Evolutionary conservation across 805 yeast species (phyloP).

Genomic region (Maudiozyma serrabonitensis): DNA sequence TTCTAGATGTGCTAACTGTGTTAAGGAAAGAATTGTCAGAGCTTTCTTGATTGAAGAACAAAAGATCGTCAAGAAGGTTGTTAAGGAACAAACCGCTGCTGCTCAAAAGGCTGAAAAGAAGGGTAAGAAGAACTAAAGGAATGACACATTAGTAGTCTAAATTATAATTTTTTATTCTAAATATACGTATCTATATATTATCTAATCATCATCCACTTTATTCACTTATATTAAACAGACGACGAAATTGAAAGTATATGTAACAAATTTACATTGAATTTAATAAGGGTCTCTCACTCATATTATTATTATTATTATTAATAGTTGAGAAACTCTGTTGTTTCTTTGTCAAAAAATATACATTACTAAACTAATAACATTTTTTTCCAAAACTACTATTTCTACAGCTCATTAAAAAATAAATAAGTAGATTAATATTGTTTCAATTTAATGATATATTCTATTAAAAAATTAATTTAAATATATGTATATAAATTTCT

Average conservation of each 20-base stretch:
- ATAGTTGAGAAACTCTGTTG: too few relatives aligned
- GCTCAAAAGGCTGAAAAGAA: conserved; percentile 52
- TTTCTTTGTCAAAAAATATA: too few relatives aligned
- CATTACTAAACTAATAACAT: too few relatives aligned
- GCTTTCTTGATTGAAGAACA: conserved; percentile 99
- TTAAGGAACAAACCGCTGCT: conserved; percentile 90
- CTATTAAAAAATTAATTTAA: too few relatives aligned
- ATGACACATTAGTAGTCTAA: neutral
- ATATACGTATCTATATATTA: neutral
- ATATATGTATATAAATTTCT: too few relatives aligned
- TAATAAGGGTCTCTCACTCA: neutral
- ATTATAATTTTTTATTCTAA: conserved; percentile 1
- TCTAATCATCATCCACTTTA: neutral
- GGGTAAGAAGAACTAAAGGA: conserved; percentile 20
- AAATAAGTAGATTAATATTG: too few relatives aligned
- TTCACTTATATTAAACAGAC: neutral
- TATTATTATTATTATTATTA: neutral
- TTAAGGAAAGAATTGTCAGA: conserved; percentile 97
- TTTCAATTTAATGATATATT: too few relatives aligned
- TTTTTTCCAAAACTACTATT: too few relatives aligned
- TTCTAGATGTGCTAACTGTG: conserved; percentile 94
- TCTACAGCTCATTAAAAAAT: too few relatives aligned
- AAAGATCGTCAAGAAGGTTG: conserved; percentile 98
- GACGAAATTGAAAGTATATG: neutral
- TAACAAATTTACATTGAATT: neutral